Conservation (phyloP, 2,329 filamentous ascomycete genomes). For the Zymoseptoria brevis region DNA sequence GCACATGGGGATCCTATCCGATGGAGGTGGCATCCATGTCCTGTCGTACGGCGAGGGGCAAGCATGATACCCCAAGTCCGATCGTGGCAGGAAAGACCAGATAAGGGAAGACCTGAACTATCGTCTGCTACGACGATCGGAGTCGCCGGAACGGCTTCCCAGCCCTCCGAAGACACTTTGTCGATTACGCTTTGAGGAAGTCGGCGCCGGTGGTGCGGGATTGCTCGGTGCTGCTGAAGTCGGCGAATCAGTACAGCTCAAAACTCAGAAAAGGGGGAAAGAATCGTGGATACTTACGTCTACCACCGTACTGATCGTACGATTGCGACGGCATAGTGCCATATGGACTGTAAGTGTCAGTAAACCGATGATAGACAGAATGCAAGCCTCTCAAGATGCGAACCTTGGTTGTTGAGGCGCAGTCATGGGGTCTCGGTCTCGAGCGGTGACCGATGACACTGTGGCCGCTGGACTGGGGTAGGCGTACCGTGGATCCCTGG, state of each 20-base stretch:
- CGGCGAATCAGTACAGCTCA: slow-evolving; percentile 19
- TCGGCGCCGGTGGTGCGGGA: slow-evolving; percentile 6
- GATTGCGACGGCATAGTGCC: slow-evolving; percentile 18
- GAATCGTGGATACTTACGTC: slow-evolving; percentile 27
- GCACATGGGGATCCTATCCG: neutral
- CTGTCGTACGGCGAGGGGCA: neutral
- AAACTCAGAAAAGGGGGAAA: slow-evolving; percentile 1
- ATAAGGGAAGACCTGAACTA: neutral
- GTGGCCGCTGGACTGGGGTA: slow-evolving; percentile 30
- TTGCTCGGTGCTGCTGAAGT: slow-evolving; percentile 20
- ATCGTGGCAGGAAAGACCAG: neutral
- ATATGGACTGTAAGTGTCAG: slow-evolving; percentile 25
- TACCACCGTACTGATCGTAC: slow-evolving; percentile 25
- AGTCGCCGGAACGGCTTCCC: slow-evolving; percentile 6
- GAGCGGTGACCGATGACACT: slow-evolving; percentile 21
- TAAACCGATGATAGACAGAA: slow-evolving; percentile 1
- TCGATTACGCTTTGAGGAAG: slow-evolving; percentile 10
- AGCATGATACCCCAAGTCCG: neutral
- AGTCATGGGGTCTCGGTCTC: slow-evolving; percentile 23
- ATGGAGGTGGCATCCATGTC: neutral
- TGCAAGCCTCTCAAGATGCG: slow-evolving; percentile 13
- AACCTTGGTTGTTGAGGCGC: slow-evolving; percentile 27
- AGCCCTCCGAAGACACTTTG: slow-evolving; percentile 13
- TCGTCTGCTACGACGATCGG: slow-evolving; percentile 11
- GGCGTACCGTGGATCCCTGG: slow-evolving; percentile 22